Conservation (phyloP, 805 yeast genomes). For the Diddensiella caesifluorescens region DNA sequence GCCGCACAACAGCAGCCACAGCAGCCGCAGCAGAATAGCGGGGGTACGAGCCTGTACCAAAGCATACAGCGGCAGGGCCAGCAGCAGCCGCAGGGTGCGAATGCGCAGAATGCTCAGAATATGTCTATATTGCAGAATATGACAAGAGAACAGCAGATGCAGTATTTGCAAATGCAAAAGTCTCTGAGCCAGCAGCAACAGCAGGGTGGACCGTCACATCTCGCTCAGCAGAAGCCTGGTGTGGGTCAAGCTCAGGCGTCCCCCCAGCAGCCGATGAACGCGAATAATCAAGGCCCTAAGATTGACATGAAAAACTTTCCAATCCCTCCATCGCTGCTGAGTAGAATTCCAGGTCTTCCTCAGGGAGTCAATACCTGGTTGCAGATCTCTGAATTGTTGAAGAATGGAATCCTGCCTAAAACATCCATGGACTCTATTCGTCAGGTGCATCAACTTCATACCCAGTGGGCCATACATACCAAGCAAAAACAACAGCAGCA, state of each 20-base stretch:
- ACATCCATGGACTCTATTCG: conserved; percentile 55
- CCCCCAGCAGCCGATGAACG: conserved; percentile 14
- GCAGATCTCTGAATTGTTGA: conserved; percentile 59
- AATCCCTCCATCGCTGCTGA: conserved; percentile 63
- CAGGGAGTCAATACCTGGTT: conserved; percentile 78
- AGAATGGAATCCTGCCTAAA: conserved; percentile 53
- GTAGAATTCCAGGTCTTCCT: conserved; percentile 70
- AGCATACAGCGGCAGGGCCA: conserved; percentile 11
- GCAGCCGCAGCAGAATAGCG: conserved; percentile 21
- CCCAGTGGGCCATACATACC: conserved; percentile 19
- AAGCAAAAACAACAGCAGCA: conserved; percentile 13
- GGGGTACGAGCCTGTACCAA: background rate
- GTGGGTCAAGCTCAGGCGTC: background rate
- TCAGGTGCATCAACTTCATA: conserved; percentile 50
- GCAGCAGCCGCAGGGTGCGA: conserved; percentile 8
- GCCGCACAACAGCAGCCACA: conserved; percentile 21
- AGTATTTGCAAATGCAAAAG: conserved; percentile 17
- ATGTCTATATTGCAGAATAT: conserved; percentile 16
- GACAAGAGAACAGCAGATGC: conserved; percentile 24
- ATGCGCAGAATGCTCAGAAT: background rate
- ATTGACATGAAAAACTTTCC: conserved; percentile 52
- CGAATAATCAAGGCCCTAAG: conserved; percentile 29
- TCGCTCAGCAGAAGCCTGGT: conserved; percentile 20
- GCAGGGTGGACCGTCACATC: conserved; percentile 24
- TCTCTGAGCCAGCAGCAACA: conserved; percentile 19